Conservation (phyloP, 2,329 filamentous ascomycete species). For the Septoria linicola region DNA sequence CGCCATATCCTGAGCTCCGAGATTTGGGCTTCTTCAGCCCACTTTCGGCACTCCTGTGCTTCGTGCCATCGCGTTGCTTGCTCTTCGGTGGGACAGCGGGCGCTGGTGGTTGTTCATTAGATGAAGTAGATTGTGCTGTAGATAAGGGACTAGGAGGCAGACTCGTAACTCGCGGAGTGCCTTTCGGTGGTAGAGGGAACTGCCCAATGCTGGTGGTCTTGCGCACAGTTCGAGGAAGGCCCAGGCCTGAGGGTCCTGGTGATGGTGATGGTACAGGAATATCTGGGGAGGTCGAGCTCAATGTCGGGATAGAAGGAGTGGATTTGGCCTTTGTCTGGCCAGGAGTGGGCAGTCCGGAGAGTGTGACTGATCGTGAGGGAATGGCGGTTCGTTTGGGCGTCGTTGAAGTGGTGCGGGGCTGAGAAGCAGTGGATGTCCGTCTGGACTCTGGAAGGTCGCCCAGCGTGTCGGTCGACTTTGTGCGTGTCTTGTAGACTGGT, state of each 20-base stretch:
- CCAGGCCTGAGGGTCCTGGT: constrained; percentile 15
- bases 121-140: constrained; percentile 46
- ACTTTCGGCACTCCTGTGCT: constrained; percentile 36
- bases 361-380: constrained; percentile 41
- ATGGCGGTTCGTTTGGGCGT: constrained; percentile 34
- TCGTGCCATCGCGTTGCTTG: constrained; percentile 30
- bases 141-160: constrained; percentile 57
- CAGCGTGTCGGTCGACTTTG: constrained; percentile 58
- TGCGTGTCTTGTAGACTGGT: constrained; percentile 66
- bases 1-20: constrained; percentile 40
- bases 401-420: constrained; percentile 38
- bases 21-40: constrained; percentile 31
- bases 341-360: constrained; percentile 55
- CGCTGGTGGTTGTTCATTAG: constrained; percentile 32
- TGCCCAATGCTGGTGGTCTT: constrained; percentile 92
- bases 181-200: constrained; percentile 84
- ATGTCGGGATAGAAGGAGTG: constrained; percentile 55
- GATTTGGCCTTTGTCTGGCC: constrained; percentile 46
- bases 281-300: constrained; percentile 44
- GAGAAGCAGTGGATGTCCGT: constrained; percentile 34
- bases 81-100: constrained; percentile 35
- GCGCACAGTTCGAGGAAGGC: constrained; percentile 63
- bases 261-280: constrained; percentile 17
- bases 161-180: constrained; percentile 57
- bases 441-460: constrained; percentile 36